Conservation (phyloP, 768 basidiomycete species). For the Amanita pseudoporphyria region DNA sequence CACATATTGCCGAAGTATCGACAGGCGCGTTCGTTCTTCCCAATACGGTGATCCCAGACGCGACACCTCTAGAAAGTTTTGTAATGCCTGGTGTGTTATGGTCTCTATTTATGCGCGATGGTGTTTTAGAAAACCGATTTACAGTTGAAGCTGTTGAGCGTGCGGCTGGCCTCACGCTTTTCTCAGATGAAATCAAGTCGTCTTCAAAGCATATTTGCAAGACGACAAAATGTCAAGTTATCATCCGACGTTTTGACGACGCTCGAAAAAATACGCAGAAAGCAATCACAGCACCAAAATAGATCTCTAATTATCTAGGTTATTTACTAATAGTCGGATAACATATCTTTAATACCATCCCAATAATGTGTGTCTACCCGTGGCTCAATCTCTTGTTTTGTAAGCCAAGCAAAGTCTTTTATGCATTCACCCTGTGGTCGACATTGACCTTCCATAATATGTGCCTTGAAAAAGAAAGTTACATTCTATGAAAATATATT, state of each 20-base stretch:
- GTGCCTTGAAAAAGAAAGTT: conserved; percentile 92
- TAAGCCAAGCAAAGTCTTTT: conserved; percentile 87
- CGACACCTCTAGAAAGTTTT: conserved; percentile 71
- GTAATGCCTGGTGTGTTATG: conserved; percentile 56
- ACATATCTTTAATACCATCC: conserved; percentile 67
- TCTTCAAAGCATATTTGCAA: conserved; percentile 82
- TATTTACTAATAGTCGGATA: conserved; percentile 48
- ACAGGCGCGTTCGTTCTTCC: conserved; percentile 95
- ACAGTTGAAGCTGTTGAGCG: conserved; percentile 89
- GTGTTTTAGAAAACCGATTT: not conserved
- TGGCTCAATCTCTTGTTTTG: conserved; percentile 78
- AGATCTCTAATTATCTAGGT: conserved; percentile 11
- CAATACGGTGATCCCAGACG: conserved; percentile 86
- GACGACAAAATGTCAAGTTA: conserved; percentile 79
- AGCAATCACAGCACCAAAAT: conserved; percentile 42
- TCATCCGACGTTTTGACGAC: conserved; percentile 88
- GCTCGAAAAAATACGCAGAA: conserved; percentile 59
- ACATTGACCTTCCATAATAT: conserved; percentile 85
- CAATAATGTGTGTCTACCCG: conserved; percentile 67
- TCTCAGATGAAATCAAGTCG: conserved; percentile 71
- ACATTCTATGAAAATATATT: conserved; percentile 36
- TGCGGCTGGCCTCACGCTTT: conserved; percentile 80
- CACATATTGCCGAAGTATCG: conserved; percentile 63
- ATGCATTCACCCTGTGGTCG: conserved; percentile 42
- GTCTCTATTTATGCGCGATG: not conserved